A percentile compares a stretch with the other conserved stretches of the same genome.
These are phyloP conservation scores for Aspergillus amoenus DNA, from an alignment of 2,329 filamentous ascomycete species.

Conservation along the genomic window DNA sequence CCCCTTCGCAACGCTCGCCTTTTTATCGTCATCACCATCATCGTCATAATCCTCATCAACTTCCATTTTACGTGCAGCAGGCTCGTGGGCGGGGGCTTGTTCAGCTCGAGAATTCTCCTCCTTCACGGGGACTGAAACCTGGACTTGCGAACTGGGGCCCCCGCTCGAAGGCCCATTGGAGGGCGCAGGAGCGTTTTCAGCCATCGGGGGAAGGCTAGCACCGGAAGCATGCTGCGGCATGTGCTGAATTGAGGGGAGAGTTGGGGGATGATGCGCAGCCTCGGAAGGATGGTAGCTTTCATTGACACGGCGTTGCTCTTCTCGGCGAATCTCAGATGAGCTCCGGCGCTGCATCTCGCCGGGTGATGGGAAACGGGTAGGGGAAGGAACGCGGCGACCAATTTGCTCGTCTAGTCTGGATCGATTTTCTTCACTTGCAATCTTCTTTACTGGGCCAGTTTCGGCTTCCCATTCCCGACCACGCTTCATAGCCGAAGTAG, in stretches of 20 bases:
- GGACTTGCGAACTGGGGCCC: conserved; percentile 48
- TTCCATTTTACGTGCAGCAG: conserved; percentile 91
- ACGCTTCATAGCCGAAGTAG: conserved; percentile 77
- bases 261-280: conserved; percentile 78
- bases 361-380: conserved; percentile 60
- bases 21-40: conserved; percentile 79
- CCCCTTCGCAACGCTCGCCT: conserved; percentile 35
- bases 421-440: conserved; percentile 82
- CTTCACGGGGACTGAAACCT: conserved; percentile 55
- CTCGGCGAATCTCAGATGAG: conserved; percentile 69
- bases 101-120: conserved; percentile 56
- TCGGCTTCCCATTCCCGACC: conserved; percentile 93
- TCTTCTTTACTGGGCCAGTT: conserved; percentile 68
- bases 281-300: conserved; percentile 90
- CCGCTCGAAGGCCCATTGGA: conserved; percentile 44
- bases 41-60: conserved; percentile 98
- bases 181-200: conserved; percentile 44
- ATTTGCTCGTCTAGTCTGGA: conserved; percentile 82
- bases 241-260: conserved; percentile 53
- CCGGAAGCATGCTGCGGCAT: conserved; percentile 48
- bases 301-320: conserved; percentile 68
- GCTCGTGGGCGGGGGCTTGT: conserved; percentile 64
- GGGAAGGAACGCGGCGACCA: conserved; percentile 68
- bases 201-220: conserved; percentile 59
- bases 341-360: conserved; percentile 71